Evolutionary conservation across 352 stramenopile species (phyloP).

Genomic region (Plasmopara halstedii): DNA sequence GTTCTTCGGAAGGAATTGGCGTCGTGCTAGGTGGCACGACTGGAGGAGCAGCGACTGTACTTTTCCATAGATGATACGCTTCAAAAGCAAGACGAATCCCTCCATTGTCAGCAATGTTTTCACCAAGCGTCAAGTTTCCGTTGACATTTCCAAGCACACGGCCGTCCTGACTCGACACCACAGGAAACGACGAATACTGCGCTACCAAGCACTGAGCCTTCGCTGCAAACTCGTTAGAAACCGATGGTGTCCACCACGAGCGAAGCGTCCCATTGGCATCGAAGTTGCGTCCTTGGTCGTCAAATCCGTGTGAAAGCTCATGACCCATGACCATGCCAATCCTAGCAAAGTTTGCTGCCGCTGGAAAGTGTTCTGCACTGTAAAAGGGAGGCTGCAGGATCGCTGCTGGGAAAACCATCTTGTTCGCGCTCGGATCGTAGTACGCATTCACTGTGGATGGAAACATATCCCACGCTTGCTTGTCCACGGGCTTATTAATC

Average conservation of each 20-base stretch:
- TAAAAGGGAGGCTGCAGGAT: conserved; percentile 87
- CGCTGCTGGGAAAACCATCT: conserved; percentile 91
- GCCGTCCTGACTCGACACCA: conserved; percentile 28
- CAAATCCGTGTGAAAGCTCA: conserved; percentile 92
- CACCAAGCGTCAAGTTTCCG: conserved; percentile 85
- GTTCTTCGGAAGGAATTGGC: not conserved
- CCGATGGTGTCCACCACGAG: conserved; percentile 85
- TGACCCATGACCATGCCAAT: conserved; percentile 92
- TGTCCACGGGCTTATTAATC: conserved; percentile 43
- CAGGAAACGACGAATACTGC: conserved; percentile 56
- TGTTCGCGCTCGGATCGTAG: conserved; percentile 59
- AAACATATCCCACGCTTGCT: conserved; percentile 81
- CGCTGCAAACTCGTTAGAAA: conserved; percentile 38
- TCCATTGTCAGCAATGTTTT: conserved; percentile 90
- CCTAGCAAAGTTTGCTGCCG: conserved; percentile 87
- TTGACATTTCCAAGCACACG: conserved; percentile 62
- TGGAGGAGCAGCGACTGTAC: conserved; percentile 8
- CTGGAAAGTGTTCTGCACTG: conserved; percentile 66
- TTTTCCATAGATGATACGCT: conserved; percentile 66
- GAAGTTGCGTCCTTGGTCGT: conserved; percentile 89
- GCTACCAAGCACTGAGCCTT: conserved; percentile 46
- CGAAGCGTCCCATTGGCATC: conserved; percentile 78
- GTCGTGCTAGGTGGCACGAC: not conserved
- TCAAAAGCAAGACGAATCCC: conserved; percentile 79
- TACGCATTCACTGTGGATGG: conserved; percentile 89